Conservation (phyloP, 2,329 filamentous ascomycete species). For the Diaporthe australafricana region DNA sequence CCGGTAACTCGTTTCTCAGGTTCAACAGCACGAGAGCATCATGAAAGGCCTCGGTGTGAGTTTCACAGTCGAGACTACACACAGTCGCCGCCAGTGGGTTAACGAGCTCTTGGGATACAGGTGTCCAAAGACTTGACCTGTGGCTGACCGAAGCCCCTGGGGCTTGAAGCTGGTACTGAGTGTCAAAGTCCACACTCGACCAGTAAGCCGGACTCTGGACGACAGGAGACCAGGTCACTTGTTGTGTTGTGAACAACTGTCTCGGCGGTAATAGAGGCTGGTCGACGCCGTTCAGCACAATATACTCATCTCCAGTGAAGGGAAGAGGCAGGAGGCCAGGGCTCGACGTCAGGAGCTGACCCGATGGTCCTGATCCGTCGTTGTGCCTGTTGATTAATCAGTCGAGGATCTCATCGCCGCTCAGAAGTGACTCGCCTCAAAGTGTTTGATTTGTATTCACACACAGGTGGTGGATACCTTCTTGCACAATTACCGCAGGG, state of each 20-base stretch:
- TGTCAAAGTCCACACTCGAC: neutral
- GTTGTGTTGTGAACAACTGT: neutral
- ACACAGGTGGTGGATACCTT: slow-evolving; percentile 62
- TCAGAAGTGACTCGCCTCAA: slow-evolving; percentile 40
- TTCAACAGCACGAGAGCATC: slow-evolving; percentile 45
- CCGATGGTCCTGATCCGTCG: slow-evolving; percentile 2
- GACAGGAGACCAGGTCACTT: neutral
- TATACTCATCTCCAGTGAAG: slow-evolving; percentile 27
- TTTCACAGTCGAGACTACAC: slow-evolving; percentile 42
- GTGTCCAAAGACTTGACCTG: slow-evolving; percentile 20
- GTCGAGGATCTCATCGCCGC: neutral
- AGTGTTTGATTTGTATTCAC: slow-evolving; percentile 55
- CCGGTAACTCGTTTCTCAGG: slow-evolving; percentile 39
- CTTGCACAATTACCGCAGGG: slow-evolving; percentile 66
- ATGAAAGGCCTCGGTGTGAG: slow-evolving; percentile 45
- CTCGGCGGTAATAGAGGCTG: slow-evolving; percentile 37
- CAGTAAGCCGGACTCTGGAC: neutral
- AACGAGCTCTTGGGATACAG: neutral
- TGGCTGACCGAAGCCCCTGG: neutral
- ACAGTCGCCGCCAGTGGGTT: neutral
- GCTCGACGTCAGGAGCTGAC: neutral
- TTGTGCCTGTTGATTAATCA: slow-evolving; percentile 12
- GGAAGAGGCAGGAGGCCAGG: slow-evolving; percentile 35
- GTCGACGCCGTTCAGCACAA: slow-evolving; percentile 36
- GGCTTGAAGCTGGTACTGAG: neutral